Evolutionary conservation across 202 grass and related monocot species (phyloP), one percentile per base, ranked within the genome.

Genomic region (Setaria italica): DNA sequence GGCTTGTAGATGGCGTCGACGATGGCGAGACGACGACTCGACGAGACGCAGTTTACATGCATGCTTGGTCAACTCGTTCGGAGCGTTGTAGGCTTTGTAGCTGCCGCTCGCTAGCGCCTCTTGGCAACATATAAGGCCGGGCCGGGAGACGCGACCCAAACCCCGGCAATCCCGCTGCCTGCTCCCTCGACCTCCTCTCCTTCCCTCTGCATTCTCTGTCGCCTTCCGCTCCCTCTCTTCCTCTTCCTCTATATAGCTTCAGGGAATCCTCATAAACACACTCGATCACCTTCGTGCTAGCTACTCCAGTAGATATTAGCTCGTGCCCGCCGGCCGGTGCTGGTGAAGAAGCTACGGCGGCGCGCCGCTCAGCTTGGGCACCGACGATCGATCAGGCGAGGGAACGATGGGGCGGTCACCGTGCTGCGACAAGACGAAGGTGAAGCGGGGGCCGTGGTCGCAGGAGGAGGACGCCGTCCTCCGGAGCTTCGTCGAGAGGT

Each of bases 381-480:
- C 39, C 2, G 50, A 53, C 50, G 50, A 5, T 14, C 48, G 48
- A 14, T 15, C 9, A 2, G 11, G 0, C 4, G 3, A 11, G 57
- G 11, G 19, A 7, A 14, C 3, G 55, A 95, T 99, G 96, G 96
- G 93, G 64, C 87, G 96, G 54, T 88, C 96, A 62, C 96, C 96
- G 20, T 99, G 96, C 88, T 99, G 96, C 15, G 93, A 99, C 63
- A 95, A 92, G 87, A 70, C 85, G 79, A 94, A 59, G 12, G 93
- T 99, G 82, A 99, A 94, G 88, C 77, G 93, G 35, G 96, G 96
- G 4, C 96, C 96, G 34, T 99, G 96, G 96, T 96, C 96, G 43
- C 85, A 76, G 78, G 91, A 96, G 81, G 96, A 99, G 81, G 96
- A 99, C 74, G 88, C 85, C 35, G 5, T 92, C 15, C 96, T 99